These are phyloP conservation scores for Solanum megistacrolobum DNA, from an alignment of 257 asterid genomes.

Conservation along the genomic window DNA sequence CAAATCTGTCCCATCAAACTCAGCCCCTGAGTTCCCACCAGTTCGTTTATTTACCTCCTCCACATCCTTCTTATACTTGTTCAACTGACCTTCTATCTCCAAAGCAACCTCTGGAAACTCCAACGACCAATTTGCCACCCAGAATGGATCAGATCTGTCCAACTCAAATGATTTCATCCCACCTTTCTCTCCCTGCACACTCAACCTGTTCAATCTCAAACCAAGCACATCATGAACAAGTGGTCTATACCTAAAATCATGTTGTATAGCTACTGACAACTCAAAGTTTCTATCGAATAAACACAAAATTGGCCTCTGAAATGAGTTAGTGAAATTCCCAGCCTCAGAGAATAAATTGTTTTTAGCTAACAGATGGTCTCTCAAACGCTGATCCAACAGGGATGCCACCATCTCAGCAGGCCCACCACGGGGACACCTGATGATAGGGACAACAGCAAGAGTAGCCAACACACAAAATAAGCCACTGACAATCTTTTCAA, in stretches of 20 bases:
- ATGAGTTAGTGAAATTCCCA: constrained; percentile 63
- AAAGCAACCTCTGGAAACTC: constrained; percentile 92
- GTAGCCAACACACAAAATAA: constrained; percentile 92
- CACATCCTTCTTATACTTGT: constrained; percentile 75
- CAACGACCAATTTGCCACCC: constrained; percentile 70
- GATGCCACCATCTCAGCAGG: constrained; percentile 98
- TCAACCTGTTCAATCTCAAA: constrained; percentile 77
- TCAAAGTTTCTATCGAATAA: constrained; percentile 88
- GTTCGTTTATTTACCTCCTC: constrained; percentile 89
- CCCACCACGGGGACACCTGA: constrained; percentile 95
- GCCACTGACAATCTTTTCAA: constrained; percentile 75
- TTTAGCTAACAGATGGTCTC: constrained; percentile 85
- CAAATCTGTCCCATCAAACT: constrained; percentile 79
- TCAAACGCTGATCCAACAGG: constrained; percentile 75
- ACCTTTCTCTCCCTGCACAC: constrained; percentile 82
- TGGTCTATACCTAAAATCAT: constrained; percentile 92
- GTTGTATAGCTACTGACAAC: constrained; percentile 81
- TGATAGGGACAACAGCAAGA: constrained; percentile 90
- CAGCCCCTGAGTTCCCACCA: constrained; percentile 74
- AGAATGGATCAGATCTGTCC: constrained; percentile 75
- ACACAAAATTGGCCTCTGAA: constrained; percentile 94
- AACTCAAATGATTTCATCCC: constrained; percentile 75
- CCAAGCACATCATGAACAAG: constrained; percentile 97
- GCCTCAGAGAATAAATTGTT: constrained; percentile 76
- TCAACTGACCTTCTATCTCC: constrained; percentile 80